Base-by-base conservation (phyloP, 306 rosid species). In the Corylus americana region DNA sequence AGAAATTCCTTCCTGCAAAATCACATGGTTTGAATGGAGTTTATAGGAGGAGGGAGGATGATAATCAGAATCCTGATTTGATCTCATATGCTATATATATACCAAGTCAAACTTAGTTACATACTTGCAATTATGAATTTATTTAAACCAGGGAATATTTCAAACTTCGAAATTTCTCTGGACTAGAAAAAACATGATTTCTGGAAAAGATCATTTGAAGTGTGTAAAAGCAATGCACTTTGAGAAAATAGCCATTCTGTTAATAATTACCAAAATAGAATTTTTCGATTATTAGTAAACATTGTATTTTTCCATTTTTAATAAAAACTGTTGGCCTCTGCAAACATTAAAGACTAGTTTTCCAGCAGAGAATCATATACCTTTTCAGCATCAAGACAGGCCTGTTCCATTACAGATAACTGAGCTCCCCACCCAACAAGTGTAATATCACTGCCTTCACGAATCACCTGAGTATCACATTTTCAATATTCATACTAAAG, bases 381-480 rank as follows among this genome's bases (percentile, higher is more conserved):
- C 57, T 91, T 89, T 81, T 89, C 94, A 20, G 99, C 99, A 74
- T 95, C 97, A 58, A 87, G 76, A 82, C 99, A 95, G 74, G 98
- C 99, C 83, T 95, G 94, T 87, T 93, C 97, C 97, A 95, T 89
- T 67, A 87, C 35, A 70, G 98, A 80, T 84, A 95, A 87, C 67
- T 95, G 98, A 63, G 98, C 98, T 77, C 99, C 99, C 99, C 99
- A 95, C 70, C 99, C 99, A 74, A 95, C 93, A 70, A 95, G 97
- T 71, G 99, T 95, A 74, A 95, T 90, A 81, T 95, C 99, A 42
- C 64, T 79, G 59, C 99, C 99, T 77, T 87, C 87, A 68, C 88
- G 91, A 81, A 93, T 78, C 70, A 95, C 92, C 99, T 95, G 87
- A 70, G 79, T 48, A 63, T 53, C 29, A 11, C 58, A 78, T 50